phyloP scores from a whole-genome alignment of 2,329 filamentous ascomycete species.

The Trichoderma sp. region DNA sequence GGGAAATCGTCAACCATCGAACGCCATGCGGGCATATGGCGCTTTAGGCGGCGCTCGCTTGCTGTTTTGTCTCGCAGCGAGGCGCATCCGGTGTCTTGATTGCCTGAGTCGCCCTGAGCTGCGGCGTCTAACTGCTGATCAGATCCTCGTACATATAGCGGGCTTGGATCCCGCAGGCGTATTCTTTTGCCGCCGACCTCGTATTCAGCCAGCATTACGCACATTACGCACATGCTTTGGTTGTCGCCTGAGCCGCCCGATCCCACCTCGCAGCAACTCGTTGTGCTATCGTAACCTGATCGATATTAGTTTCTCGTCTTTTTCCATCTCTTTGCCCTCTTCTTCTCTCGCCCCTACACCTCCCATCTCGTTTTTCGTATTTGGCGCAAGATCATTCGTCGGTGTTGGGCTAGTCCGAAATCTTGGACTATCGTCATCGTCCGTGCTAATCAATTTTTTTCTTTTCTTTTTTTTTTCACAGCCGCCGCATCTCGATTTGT shows the following conservation, averaged over 20 bases:
- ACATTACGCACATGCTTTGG: slow-evolving; percentile 6
- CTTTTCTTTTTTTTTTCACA: not conserved
- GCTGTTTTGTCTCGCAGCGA: slow-evolving; percentile 1
- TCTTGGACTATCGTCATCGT: not conserved
- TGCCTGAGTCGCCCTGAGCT: not conserved
- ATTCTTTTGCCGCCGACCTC: slow-evolving; percentile 17
- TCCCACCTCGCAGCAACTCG: not conserved
- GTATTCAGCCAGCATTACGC: slow-evolving; percentile 14
- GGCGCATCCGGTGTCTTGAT: not conserved
- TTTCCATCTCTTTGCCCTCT: not conserved
- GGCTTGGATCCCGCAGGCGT: not conserved
- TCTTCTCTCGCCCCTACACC: no score
- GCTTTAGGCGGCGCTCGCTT: not conserved
- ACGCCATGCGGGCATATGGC: not conserved
- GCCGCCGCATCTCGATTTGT: slow-evolving; percentile 18
- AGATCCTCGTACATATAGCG: slow-evolving; percentile 11
- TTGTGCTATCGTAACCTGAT: not conserved
- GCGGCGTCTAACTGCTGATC: slow-evolving; percentile 1
- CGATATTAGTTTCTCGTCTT: not conserved
- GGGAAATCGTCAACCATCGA: not conserved
- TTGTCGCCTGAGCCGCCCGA: not conserved
- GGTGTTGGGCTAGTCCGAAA: not conserved
- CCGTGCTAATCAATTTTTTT: not conserved
- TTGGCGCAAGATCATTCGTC: not conserved
- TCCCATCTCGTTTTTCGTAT: not conserved